Conservation (phyloP, 2,329 filamentous ascomycete species). For the Penicillium hesseltinei region DNA sequence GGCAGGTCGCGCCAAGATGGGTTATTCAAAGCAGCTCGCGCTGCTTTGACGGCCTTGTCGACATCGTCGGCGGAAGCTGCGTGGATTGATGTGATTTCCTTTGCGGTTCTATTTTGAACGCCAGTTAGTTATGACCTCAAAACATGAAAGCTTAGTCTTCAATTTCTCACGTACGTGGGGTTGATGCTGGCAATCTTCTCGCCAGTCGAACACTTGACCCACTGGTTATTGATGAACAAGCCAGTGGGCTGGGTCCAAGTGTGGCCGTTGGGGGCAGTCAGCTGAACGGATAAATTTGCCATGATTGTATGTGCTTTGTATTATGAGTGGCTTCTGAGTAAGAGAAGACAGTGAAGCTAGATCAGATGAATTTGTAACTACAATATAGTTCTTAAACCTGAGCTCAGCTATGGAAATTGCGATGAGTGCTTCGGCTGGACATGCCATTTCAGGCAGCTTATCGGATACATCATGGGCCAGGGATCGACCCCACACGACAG, state of each 20-base stretch:
- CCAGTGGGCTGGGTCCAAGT: constrained; percentile 41
- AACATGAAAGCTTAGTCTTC: background rate
- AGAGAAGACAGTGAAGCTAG: constrained; percentile 6
- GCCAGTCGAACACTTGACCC: constrained; percentile 39
- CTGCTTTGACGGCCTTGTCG: constrained; percentile 35
- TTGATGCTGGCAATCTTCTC: constrained; percentile 40
- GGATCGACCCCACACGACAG: background rate
- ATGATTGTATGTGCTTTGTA: constrained; percentile 7
- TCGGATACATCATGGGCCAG: background rate
- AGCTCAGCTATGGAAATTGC: background rate
- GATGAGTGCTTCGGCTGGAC: constrained; percentile 7
- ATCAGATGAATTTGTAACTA: background rate
- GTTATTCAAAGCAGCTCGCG: constrained; percentile 30
- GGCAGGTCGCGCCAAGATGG: constrained; percentile 29
- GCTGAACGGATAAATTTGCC: constrained; percentile 31
- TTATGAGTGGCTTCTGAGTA: background rate
- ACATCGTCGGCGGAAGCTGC: constrained; percentile 35
- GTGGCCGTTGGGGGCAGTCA: constrained; percentile 41
- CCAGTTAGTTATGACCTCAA: background rate
- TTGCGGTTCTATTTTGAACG: constrained; percentile 21
- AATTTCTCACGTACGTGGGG: constrained; percentile 25
- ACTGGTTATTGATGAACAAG: constrained; percentile 48
- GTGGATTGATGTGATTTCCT: constrained; percentile 32
- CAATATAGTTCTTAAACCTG: constrained; percentile 1
- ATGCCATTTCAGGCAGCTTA: background rate